These are phyloP conservation scores for Pythium coloratum DNA, from an alignment of 352 stramenopile genomes.

Conservation along the genomic window DNA sequence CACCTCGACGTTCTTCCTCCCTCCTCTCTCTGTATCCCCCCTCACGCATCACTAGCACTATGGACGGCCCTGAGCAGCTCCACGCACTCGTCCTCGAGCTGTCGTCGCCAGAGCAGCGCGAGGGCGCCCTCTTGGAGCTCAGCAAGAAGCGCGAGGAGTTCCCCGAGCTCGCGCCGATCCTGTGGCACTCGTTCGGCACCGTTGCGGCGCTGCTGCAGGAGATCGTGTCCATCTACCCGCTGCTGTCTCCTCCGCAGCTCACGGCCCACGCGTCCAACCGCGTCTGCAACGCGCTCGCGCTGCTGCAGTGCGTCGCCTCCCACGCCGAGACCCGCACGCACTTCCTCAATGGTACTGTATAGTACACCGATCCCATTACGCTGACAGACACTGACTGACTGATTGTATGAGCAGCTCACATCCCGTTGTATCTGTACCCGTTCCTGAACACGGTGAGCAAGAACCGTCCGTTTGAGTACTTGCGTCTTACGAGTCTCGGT, in stretches of 20 bases:
- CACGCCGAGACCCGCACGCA: constrained; percentile 96
- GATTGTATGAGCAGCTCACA: constrained; percentile 74
- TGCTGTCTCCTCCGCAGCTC: constrained; percentile 95
- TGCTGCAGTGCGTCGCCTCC: constrained; percentile 98
- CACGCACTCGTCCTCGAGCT: constrained; percentile 93
- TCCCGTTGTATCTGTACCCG: constrained; percentile 98
- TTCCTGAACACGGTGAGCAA: constrained; percentile 99
- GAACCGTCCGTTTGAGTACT: constrained; percentile 98
- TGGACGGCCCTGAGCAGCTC: constrained; percentile 73
- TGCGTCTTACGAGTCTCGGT: constrained; percentile 96
- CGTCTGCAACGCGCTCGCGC: constrained; percentile 97
- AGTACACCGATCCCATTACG: not conserved
- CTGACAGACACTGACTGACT: not conserved
- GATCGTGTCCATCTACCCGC: constrained; percentile 98
- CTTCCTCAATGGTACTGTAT: constrained; percentile 91
- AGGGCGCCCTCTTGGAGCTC: constrained; percentile 96
- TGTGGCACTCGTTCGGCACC: constrained; percentile 98
- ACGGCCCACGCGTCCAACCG: constrained; percentile 97
- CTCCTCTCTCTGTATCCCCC: not conserved
- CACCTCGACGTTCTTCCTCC: not conserved
- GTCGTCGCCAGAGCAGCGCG: constrained; percentile 92
- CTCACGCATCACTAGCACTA: constrained; percentile 11
- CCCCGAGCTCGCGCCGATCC: constrained; percentile 95
- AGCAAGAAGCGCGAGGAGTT: constrained; percentile 99
- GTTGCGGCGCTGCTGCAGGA: constrained; percentile 97